These are phyloP conservation scores for Solanum hybrid DNA, from an alignment of 305 asterid genomes.

Conservation along the genomic window DNA sequence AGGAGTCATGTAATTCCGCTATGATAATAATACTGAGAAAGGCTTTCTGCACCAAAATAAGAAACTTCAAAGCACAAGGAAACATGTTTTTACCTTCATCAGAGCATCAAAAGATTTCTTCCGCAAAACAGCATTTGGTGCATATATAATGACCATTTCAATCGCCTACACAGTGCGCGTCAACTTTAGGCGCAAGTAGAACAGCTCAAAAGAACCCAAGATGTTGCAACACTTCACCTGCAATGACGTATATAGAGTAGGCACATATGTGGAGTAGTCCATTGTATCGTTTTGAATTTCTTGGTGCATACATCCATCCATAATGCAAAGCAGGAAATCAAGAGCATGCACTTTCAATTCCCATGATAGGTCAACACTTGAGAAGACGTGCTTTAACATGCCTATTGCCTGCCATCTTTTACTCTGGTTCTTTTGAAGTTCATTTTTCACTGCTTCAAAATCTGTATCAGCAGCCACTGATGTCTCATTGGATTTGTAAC, in stretches of 20 bases:
- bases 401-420: slow-evolving; percentile 77
- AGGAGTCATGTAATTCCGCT: not conserved
- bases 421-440: slow-evolving; percentile 52
- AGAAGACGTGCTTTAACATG: slow-evolving; percentile 54
- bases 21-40: not conserved
- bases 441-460: slow-evolving; percentile 34
- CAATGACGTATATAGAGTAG: slow-evolving; percentile 54
- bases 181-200: slow-evolving; percentile 3
- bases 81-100: slow-evolving; percentile 39
- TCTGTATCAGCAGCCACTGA: slow-evolving; percentile 57
- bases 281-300: slow-evolving; percentile 21
- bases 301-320: slow-evolving; percentile 41
- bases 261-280: slow-evolving; percentile 35
- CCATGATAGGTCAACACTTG: slow-evolving; percentile 45
- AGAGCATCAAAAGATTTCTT: slow-evolving; percentile 57
- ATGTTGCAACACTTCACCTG: slow-evolving; percentile 35
- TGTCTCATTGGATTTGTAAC: slow-evolving; percentile 49
- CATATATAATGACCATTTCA: slow-evolving; percentile 63
- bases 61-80: slow-evolving; percentile 9
- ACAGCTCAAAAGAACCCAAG: slow-evolving; percentile 10
- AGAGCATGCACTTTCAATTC: slow-evolving; percentile 51
- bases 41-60: not conserved
- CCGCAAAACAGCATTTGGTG: slow-evolving; percentile 53
- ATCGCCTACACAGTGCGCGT: slow-evolving; percentile 41
- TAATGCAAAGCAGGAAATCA: slow-evolving; percentile 43